Evolutionary conservation across 2,329 filamentous ascomycete species (phyloP).

Genomic region (Pseudocercospora crystallina): DNA sequence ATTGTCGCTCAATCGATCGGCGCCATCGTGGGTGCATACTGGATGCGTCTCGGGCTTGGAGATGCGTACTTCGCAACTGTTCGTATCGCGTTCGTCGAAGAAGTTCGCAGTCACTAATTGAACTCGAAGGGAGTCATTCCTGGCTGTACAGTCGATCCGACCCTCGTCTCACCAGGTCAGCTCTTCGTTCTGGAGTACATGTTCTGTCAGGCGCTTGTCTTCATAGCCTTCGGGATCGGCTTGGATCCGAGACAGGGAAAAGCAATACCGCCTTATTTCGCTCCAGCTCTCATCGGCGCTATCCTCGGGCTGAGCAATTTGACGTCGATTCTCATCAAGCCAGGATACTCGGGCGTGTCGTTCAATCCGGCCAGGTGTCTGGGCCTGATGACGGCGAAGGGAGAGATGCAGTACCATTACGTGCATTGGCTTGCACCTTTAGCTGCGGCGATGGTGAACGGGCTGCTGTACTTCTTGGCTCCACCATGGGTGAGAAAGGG

Average conservation of each 20-base stretch:
- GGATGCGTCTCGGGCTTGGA: conserved; percentile 19
- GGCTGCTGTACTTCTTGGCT: conserved; percentile 32
- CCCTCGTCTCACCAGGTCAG: conserved; percentile 20
- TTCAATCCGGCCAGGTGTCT: conserved; percentile 32
- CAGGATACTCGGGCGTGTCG: conserved; percentile 32
- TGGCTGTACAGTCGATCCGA: conserved; percentile 23
- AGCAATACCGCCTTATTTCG: conserved; percentile 51
- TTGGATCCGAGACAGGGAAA: conserved; percentile 54
- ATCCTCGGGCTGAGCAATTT: conserved; percentile 32
- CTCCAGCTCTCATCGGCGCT: conserved; percentile 50
- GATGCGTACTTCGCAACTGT: background rate
- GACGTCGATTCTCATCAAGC: conserved; percentile 29
- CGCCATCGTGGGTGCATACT: conserved; percentile 30
- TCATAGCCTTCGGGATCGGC: conserved; percentile 54
- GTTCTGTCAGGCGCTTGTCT: conserved; percentile 47
- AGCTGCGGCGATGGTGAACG: conserved; percentile 34
- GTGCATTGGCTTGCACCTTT: conserved; percentile 35
- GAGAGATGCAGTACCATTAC: conserved; percentile 36
- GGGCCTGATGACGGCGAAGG: conserved; percentile 38
- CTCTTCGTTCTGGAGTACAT: conserved; percentile 51
- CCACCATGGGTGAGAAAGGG: conserved; percentile 14
- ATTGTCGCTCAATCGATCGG: conserved; percentile 48
- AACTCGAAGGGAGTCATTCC: conserved; percentile 11
- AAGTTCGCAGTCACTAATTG: background rate
- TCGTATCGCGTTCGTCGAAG: background rate